A percentile compares a stretch with the other conserved stretches of the same genome.
These are phyloP conservation scores for Phialophora chinensis DNA, from an alignment of 2,329 filamentous ascomycete species.

Conservation along the genomic window DNA sequence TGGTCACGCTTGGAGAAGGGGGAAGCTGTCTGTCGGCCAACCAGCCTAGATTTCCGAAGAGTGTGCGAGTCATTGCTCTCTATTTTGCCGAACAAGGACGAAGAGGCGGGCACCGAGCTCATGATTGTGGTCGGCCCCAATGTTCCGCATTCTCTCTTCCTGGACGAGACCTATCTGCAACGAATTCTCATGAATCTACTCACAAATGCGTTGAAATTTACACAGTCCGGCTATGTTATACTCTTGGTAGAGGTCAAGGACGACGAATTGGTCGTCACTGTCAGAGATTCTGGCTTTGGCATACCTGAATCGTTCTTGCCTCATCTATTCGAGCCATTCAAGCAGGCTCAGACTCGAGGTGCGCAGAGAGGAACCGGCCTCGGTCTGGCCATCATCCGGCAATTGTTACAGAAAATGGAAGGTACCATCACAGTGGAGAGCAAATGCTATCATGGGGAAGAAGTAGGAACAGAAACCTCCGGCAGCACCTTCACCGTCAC, in stretches of 20 bases:
- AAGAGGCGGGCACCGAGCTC: conserved; percentile 44
- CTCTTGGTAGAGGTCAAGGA: conserved; percentile 60
- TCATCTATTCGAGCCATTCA: conserved; percentile 71
- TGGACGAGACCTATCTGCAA: conserved; percentile 47
- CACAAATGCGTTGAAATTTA: conserved; percentile 46
- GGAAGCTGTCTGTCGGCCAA: conserved; percentile 43
- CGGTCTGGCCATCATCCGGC: conserved; percentile 43
- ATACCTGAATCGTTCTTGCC: conserved; percentile 62
- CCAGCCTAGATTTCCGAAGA: conserved; percentile 42
- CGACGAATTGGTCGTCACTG: conserved; percentile 64
- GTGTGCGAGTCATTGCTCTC: conserved; percentile 45
- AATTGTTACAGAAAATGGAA: conserved; percentile 43
- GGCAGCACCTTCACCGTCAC: conserved; percentile 38
- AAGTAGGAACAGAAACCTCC: conserved; percentile 28
- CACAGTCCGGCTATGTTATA: conserved; percentile 63
- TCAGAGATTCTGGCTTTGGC: conserved; percentile 42
- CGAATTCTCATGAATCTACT: conserved; percentile 55
- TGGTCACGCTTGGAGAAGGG: conserved; percentile 47
- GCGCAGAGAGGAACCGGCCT: conserved; percentile 43
- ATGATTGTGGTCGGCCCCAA: conserved; percentile 44
- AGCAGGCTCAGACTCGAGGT: conserved; percentile 43
- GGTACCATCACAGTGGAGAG: conserved; percentile 44
- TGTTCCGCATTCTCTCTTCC: conserved; percentile 43
- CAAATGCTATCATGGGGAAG: conserved; percentile 33
- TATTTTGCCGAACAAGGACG: conserved; percentile 44